phyloP scores from a whole-genome alignment of 2,329 filamentous ascomycete genomes.

The Beauveria medogensis region DNA sequence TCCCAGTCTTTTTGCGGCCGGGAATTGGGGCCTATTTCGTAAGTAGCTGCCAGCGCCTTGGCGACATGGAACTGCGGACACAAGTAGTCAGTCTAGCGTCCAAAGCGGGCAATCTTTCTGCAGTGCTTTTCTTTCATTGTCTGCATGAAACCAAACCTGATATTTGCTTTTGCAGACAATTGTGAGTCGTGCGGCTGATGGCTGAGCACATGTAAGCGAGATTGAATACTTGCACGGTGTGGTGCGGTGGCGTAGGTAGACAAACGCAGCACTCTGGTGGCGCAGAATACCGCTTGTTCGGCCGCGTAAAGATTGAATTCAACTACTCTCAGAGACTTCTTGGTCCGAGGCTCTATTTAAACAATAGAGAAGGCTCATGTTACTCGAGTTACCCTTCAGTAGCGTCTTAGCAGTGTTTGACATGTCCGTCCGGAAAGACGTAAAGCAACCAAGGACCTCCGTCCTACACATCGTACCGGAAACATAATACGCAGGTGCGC shows the following conservation, averaged over 20 bases:
- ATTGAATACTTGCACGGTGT: neutral
- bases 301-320: no score
- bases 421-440: no score
- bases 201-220: neutral
- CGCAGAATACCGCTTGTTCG: no score
- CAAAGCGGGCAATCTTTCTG: neutral
- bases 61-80: neutral
- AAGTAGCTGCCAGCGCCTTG: neutral
- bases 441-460: no score
- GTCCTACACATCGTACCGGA: no score
- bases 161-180: neutral
- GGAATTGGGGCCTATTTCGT: neutral
- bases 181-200: neutral
- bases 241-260: neutral
- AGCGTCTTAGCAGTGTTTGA: no score
- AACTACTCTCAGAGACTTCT: no score
- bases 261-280: neutral
- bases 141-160: neutral
- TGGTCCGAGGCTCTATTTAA: no score
- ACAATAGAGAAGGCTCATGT: no score
- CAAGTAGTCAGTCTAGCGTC: neutral
- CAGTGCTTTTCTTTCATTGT: neutral
- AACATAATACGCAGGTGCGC: no score
- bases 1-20: neutral
- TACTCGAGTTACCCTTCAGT: no score